Conservation (phyloP, 306 rosid species). For the Phaseolus lunatus region DNA sequence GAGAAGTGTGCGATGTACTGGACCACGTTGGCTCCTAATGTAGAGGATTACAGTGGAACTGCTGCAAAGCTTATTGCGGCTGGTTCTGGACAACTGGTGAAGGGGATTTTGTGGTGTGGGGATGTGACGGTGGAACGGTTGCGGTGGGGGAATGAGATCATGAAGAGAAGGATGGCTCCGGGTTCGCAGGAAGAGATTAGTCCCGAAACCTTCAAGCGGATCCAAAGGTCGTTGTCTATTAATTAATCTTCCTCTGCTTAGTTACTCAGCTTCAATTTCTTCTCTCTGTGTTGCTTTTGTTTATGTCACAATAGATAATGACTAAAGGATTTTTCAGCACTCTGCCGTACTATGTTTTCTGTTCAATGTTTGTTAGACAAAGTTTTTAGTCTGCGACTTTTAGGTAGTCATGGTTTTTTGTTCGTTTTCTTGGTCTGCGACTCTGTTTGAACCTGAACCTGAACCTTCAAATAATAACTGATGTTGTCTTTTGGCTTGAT, state of each 20-base stretch:
- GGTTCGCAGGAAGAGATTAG: conserved; percentile 55
- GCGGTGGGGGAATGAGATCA: conserved; percentile 77
- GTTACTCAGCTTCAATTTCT: too few relatives aligned
- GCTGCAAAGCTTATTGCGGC: conserved; percentile 74
- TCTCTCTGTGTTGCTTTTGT: background rate
- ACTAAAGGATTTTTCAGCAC: background rate
- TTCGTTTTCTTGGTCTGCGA: background rate
- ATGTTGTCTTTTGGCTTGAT: conserved; percentile 40
- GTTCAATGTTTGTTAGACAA: conserved; percentile 9
- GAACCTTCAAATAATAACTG: background rate
- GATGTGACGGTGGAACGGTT: conserved; percentile 94
- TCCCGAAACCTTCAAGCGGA: conserved; percentile 77
- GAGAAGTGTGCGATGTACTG: conserved; percentile 79
- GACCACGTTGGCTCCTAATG: conserved; percentile 98
- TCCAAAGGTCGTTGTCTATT: conserved; percentile 61
- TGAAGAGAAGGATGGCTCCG: conserved; percentile 73
- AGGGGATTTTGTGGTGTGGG: conserved; percentile 96
- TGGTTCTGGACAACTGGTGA: conserved; percentile 78
- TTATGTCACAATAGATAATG: background rate
- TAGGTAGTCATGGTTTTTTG: background rate
- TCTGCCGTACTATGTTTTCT: background rate
- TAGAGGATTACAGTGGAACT: conserved; percentile 81
- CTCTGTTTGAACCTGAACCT: background rate
- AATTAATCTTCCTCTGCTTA: background rate
- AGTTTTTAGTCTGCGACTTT: conserved; percentile 3